Evolutionary conservation across 306 rosid species (phyloP), one percentile per base, ranked within the genome.

Genomic region (Rosa chinensis): DNA sequence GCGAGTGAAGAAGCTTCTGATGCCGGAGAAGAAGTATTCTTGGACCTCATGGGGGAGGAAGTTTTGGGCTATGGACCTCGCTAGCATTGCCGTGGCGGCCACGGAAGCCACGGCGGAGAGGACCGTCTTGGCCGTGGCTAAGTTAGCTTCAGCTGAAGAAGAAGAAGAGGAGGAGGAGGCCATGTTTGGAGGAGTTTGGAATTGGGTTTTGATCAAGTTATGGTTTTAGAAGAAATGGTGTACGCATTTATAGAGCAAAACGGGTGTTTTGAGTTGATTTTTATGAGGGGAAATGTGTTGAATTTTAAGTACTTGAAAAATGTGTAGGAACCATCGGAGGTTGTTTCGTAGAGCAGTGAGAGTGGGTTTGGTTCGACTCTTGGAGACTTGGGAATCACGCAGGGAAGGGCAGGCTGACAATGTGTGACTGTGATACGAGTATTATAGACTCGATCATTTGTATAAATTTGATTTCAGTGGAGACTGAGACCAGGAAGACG

Each of bases 71-170:
- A 94, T 44, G 0, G 96, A 84, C 6, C 92, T 88, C 76, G 77
- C 72, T 0, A 92, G 25, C 88, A 94, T 75, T 37, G 84, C 73
- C 4, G 97, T 88, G 77, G 90, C 89, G 3, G 91, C 92, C 4
- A 86, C 52, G 8, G 98, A 86, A 48, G 91, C 96, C 1, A 86
- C 96, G 0, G 87, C 55, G 0, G 98, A 78, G 42, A 94, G 75
- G 23, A 89, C 17, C 0, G 87, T 62, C 81, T 90, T 94, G 70
- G 92, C 93, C 1, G 92, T 81, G 11, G 89, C 82, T 4, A 88
- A 68, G 35, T 82, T 80, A 68, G 83, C 43, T 8, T 85, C 87
- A 6, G 86, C 25, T 3, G 69, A 45, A 1, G 84, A 82, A 42
- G 84, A 28, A 28, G 32, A 28, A 3, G 14, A 66, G 0, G 76